Base-by-base conservation (phyloP, 2,329 filamentous ascomycete genomes). In the Diatrype stigma region DNA sequence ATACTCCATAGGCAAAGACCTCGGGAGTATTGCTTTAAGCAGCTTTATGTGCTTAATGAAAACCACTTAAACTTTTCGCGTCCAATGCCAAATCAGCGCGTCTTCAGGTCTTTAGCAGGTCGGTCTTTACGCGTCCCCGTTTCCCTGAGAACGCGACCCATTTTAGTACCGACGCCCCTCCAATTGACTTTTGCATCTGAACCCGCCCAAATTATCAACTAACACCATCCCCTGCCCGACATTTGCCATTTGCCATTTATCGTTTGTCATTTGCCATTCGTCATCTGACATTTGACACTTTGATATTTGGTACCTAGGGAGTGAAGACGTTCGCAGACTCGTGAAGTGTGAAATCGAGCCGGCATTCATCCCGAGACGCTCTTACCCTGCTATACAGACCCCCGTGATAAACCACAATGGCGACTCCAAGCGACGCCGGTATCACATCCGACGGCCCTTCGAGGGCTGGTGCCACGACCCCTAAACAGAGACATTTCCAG, bases 361-460 rank as follows among this genome's bases (percentile, higher is more conserved):
- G n/a, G n/a, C 17, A 6, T 22, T 12, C 17, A 12, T 12, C 37
- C 5, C 11, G 10, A 22, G 4, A 10, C 14, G 11, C 12, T 21
- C 3, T 17, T 17, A 40, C 19, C 17, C 30, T 23, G 3, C 16
- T 21, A 21, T 45, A 46, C 10, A 28, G n/a, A n/a, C n/a, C n/a
- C 35, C 11, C 10, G 19, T 37, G 45, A 38, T 35, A 40, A 28
- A 48, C 10, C 14, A 64, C 49, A 60, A 79, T 80, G 76, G 74
- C 76, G 62, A 68, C 77, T 52, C 75, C 79, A 51, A 82, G 79
- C 72, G 80, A 83, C 56, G 70, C 72, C 65, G 79, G 78, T 60
- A 67, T 75, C 60, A 82, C 82, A 77, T 84, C 81, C 55, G 80
- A 84, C 60, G 76, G 71, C 51, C 70, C 72, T 46, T 75, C 73